Evolutionary conservation across 108 stramenopile genomes (phyloP).

Genomic region (Conticribra guillardii): DNA sequence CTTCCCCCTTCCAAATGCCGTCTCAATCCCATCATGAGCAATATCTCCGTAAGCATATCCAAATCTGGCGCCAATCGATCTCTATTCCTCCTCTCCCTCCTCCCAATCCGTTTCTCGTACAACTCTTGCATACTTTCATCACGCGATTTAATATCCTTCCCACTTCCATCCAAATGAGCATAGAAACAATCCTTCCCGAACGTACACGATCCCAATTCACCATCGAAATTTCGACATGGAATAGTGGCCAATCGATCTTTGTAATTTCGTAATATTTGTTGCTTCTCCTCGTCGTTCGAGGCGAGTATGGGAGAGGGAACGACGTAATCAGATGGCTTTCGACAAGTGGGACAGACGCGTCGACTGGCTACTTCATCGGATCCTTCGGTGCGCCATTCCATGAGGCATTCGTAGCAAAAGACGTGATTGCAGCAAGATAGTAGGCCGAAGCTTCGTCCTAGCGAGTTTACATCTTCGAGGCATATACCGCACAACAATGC

Average conservation of each 20-base stretch:
- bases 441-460: slow-evolving; percentile 40
- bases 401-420: slow-evolving; percentile 58
- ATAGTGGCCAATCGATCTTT: slow-evolving; percentile 41
- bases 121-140: slow-evolving; percentile 52
- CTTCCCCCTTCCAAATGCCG: slow-evolving; percentile 4
- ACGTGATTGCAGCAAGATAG: slow-evolving; percentile 56
- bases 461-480: slow-evolving; percentile 34
- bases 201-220: slow-evolving; percentile 57
- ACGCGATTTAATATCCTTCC: slow-evolving; percentile 44
- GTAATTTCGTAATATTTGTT: slow-evolving; percentile 33
- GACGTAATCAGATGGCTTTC: slow-evolving; percentile 50
- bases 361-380: slow-evolving; percentile 26
- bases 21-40: slow-evolving; percentile 25
- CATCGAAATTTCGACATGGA: slow-evolving; percentile 49
- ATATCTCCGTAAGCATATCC: slow-evolving; percentile 20
- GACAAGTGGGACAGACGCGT: slow-evolving; percentile 63
- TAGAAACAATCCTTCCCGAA: slow-evolving; percentile 69
- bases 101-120: slow-evolving; percentile 38
- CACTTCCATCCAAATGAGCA: slow-evolving; percentile 46
- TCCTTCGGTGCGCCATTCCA: slow-evolving; percentile 55
- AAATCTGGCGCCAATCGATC: slow-evolving; percentile 15
- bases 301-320: slow-evolving; percentile 44
- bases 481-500: slow-evolving; percentile 56
- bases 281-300: slow-evolving; percentile 37
- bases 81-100: slow-evolving; percentile 5